A percentile compares a stretch with the other conserved stretches of the same genome.
These are phyloP conservation scores for Diaporthe citri DNA, from an alignment of 2,329 filamentous ascomycete genomes.

Conservation along the genomic window DNA sequence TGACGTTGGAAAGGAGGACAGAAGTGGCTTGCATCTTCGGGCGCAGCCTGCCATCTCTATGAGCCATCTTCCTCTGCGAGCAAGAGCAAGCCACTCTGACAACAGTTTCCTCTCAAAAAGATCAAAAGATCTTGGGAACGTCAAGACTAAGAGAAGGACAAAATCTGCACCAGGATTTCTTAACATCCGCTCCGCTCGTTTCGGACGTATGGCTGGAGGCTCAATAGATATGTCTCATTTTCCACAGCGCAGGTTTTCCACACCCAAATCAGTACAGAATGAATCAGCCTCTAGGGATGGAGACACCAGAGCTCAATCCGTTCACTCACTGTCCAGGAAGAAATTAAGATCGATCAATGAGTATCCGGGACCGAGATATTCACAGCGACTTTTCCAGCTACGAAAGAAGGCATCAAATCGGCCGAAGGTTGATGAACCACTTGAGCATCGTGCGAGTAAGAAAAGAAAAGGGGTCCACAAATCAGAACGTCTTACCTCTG, in stretches of 20 bases:
- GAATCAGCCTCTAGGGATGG: neutral
- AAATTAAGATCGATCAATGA: no score
- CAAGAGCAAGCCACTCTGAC: neutral
- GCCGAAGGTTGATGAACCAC: no score
- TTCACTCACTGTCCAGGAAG: neutral
- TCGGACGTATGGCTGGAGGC: neutral
- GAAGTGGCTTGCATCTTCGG: neutral
- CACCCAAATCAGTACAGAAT: neutral
- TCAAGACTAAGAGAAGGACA: neutral
- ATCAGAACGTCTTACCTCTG: no score
- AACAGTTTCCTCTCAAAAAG: neutral
- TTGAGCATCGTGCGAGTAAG: no score
- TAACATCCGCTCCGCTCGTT: neutral
- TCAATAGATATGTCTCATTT: neutral
- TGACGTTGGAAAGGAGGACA: fast-evolving
- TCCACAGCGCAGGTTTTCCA: neutral
- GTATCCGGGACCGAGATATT: no score
- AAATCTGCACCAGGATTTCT: neutral
- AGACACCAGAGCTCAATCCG: neutral
- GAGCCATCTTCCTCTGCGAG: neutral
- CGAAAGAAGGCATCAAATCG: no score
- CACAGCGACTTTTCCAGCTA: no score
- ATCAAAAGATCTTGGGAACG: neutral
- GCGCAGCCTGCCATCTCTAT: neutral
- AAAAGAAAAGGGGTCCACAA: no score